These are phyloP conservation scores for Gryganskiella cystojenkinii DNA, from an alignment of 192 early-diverging fungal species.

Conservation along the genomic window DNA sequence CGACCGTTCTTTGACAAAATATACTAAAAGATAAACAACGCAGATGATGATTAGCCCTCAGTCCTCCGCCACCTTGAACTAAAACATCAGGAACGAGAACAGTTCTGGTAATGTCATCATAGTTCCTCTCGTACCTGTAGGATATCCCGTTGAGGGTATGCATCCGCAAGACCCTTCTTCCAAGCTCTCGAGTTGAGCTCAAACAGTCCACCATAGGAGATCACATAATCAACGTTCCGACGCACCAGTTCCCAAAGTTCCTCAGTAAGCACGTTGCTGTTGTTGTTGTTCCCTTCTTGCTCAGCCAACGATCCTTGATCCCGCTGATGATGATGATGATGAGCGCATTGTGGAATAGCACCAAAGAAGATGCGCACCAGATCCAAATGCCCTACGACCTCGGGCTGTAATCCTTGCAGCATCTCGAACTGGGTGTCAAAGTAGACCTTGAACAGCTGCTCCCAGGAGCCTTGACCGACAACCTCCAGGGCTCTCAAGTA, in stretches of 20 bases:
- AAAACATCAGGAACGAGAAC: background rate
- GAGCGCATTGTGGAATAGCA: conserved; percentile 4
- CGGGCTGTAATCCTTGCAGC: conserved; percentile 76
- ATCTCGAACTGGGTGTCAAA: conserved; percentile 92
- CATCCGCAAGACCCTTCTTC: conserved; percentile 86
- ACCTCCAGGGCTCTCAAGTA: conserved; percentile 65
- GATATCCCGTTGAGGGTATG: conserved; percentile 92
- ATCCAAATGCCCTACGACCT: conserved; percentile 97
- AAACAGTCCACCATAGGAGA: conserved; percentile 86
- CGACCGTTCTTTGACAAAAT: conserved; percentile 71
- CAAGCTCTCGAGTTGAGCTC: conserved; percentile 95
- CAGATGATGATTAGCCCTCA: background rate
- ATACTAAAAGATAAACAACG: conserved; percentile 55
- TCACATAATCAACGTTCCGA: conserved; percentile 87
- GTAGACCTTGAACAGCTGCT: conserved; percentile 75
- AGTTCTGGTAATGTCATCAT: no score
- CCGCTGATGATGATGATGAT: background rate
- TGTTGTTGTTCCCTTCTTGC: background rate
- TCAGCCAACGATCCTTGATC: conserved; percentile 1
- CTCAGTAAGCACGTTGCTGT: conserved; percentile 31
- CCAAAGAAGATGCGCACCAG: conserved; percentile 86
- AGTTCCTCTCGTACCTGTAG: conserved; percentile 61
- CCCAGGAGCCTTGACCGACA: conserved; percentile 38
- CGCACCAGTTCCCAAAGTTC: conserved; percentile 63
- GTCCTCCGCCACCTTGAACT: background rate